These are phyloP conservation scores for Mycocalia duriaeana DNA, from an alignment of 1,284 basidiomycete genomes.

Conservation along the genomic window DNA sequence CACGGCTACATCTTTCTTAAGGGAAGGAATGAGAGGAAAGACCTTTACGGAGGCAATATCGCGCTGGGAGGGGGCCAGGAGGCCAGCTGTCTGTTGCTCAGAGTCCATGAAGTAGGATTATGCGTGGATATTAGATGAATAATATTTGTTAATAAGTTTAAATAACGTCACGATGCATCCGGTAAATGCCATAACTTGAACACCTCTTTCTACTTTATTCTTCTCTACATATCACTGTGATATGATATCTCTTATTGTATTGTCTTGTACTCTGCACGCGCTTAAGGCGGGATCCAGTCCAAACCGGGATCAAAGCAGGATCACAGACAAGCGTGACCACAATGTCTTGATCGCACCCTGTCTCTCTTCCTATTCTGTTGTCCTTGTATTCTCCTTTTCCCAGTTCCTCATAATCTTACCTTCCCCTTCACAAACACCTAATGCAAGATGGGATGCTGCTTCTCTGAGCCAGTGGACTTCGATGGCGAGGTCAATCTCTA, in stretches of 20 bases:
- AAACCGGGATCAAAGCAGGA: constrained; percentile 27
- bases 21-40: constrained; percentile 67
- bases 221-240: too few species aligned
- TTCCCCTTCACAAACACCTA: constrained; percentile 25
- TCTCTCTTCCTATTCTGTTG: constrained; percentile 1
- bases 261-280: constrained; percentile 17
- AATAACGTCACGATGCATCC: too few species aligned
- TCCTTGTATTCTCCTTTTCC: constrained; percentile 27
- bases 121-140: too few species aligned
- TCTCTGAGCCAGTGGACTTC: constrained; percentile 85
- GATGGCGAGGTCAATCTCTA: constrained; percentile 91
- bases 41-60: constrained; percentile 59
- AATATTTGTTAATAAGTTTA: too few species aligned
- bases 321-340: constrained; percentile 16
- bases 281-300: constrained; percentile 15
- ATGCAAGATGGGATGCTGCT: constrained; percentile 55
- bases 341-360: constrained; percentile 6
- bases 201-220: too few species aligned
- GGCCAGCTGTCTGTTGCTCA: constrained; percentile 35
- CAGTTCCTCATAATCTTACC: constrained; percentile 18
- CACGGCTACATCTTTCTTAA: constrained; percentile 67
- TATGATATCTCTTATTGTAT: too few species aligned
- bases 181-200: too few species aligned
- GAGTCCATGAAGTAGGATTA: too few species aligned
- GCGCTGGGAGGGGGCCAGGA: constrained; percentile 54